These are phyloP conservation scores for Passalora sequoiae DNA, from an alignment of 2,329 filamentous ascomycete species.

Conservation along the genomic window DNA sequence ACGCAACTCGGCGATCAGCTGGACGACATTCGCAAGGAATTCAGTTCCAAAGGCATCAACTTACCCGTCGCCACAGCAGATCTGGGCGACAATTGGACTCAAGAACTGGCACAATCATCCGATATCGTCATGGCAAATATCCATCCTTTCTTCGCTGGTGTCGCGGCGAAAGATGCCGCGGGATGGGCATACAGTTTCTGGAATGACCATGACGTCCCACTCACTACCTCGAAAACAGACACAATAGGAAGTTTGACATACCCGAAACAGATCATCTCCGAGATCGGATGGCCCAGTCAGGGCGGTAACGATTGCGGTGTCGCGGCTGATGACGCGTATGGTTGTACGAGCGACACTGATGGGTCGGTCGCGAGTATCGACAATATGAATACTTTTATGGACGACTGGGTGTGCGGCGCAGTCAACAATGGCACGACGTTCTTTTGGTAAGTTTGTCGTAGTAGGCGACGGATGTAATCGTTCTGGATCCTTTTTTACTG, in stretches of 20 bases:
- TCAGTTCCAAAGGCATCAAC: conserved; percentile 60
- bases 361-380: conserved; percentile 73
- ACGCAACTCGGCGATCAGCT: conserved; percentile 61
- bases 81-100: conserved; percentile 80
- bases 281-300: conserved; percentile 83
- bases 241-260: conserved; percentile 30
- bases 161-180: conserved; percentile 62
- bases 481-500: conserved; percentile 5
- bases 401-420: conserved; percentile 75
- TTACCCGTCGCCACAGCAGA: conserved; percentile 83
- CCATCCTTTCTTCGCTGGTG: conserved; percentile 89
- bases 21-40: conserved; percentile 62
- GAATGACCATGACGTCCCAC: conserved; percentile 59
- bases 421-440: conserved; percentile 81
- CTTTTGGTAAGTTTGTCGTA: conserved; percentile 65
- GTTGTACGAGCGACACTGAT: conserved; percentile 51
- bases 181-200: conserved; percentile 82
- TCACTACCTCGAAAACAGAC: conserved; percentile 50
- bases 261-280: conserved; percentile 60
- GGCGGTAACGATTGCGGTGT: conserved; percentile 74
- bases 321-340: conserved; percentile 27
- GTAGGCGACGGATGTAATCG: too few species aligned
- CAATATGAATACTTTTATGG: conserved; percentile 81
- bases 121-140: conserved; percentile 96
- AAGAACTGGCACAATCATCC: conserved; percentile 61